A percentile compares a stretch with the other conserved stretches of the same genome.
These are phyloP conservation scores for Cladosporium sphaerospermum DNA, from an alignment of 2,329 filamentous ascomycete species.

Conservation along the genomic window DNA sequence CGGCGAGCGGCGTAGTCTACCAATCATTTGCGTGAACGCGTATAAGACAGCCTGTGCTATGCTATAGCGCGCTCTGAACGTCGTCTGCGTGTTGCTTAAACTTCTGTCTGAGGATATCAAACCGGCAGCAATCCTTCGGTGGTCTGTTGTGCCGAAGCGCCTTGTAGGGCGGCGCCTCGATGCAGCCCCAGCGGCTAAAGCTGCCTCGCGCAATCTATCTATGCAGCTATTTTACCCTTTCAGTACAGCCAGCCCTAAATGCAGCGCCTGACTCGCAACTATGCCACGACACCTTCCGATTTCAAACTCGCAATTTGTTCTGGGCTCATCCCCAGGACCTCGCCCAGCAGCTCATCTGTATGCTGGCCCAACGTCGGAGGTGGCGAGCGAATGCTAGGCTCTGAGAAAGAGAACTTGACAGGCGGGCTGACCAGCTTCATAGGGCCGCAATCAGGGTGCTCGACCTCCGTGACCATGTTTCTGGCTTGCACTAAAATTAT, in stretches of 20 bases:
- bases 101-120: neutral
- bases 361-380: slow-evolving; percentile 85
- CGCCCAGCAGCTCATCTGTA: slow-evolving; percentile 67
- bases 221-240: no score
- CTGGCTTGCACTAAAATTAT: slow-evolving; percentile 55
- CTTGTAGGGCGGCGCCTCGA: no score
- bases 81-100: no score
- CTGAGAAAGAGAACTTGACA: slow-evolving; percentile 83
- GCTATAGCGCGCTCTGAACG: neutral
- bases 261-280: neutral
- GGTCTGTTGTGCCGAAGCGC: neutral
- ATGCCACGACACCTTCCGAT: slow-evolving; percentile 60
- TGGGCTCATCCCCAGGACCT: slow-evolving; percentile 55
- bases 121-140: slow-evolving; percentile 2
- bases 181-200: no score
- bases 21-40: neutral
- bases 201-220: no score
- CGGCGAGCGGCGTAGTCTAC: slow-evolving; percentile 3
- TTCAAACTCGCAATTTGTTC: slow-evolving; percentile 58
- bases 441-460: slow-evolving; percentile 75
- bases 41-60: slow-evolving; percentile 3
- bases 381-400: slow-evolving; percentile 66
- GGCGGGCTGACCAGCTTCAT: slow-evolving; percentile 91
- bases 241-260: no score
- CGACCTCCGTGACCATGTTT: slow-evolving; percentile 81